Percentiles rank a stretch among this genome's conserved stretches.
phyloP scores from a whole-genome alignment of 1,284 basidiomycete species.

The Coniophora puteana region DNA sequence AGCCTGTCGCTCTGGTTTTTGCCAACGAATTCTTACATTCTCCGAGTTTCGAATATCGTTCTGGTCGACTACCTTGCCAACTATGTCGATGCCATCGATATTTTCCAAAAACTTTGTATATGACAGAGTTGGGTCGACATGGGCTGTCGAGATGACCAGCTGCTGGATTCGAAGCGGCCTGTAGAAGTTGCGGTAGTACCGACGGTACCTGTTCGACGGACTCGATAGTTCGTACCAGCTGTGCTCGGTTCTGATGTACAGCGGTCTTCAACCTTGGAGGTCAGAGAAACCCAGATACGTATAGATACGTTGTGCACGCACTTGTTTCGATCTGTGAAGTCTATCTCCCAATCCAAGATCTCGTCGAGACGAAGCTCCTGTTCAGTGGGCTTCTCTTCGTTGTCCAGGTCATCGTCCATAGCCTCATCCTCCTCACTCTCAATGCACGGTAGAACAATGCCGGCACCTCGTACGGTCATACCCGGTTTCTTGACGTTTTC shows the following conservation, averaged over 20 bases:
- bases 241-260: conserved; percentile 56
- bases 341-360: conserved; percentile 31
- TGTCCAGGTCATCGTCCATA: conserved; percentile 36
- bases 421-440: conserved; percentile 40
- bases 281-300: neutral
- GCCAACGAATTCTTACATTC: conserved; percentile 30
- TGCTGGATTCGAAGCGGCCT: conserved; percentile 47
- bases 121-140: conserved; percentile 21
- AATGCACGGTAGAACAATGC: conserved; percentile 29
- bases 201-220: conserved; percentile 43
- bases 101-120: conserved; percentile 29
- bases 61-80: conserved; percentile 34
- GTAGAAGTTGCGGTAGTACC: conserved; percentile 46
- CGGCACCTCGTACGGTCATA: conserved; percentile 26
- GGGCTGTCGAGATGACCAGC: conserved; percentile 37
- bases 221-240: conserved; percentile 56
- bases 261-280: conserved; percentile 36
- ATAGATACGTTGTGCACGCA: conserved; percentile 21
- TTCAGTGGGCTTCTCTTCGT: conserved; percentile 26
- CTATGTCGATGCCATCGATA: conserved; percentile 32
- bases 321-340: conserved; percentile 35
- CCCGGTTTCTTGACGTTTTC: conserved; percentile 2
- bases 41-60: conserved; percentile 38
- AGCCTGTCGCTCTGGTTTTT: too few relatives aligned
- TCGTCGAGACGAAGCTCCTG: conserved; percentile 31